Conservation (phyloP, 495 filamentous ascomycete genomes). For the Lasiosphaeria ovina region DNA sequence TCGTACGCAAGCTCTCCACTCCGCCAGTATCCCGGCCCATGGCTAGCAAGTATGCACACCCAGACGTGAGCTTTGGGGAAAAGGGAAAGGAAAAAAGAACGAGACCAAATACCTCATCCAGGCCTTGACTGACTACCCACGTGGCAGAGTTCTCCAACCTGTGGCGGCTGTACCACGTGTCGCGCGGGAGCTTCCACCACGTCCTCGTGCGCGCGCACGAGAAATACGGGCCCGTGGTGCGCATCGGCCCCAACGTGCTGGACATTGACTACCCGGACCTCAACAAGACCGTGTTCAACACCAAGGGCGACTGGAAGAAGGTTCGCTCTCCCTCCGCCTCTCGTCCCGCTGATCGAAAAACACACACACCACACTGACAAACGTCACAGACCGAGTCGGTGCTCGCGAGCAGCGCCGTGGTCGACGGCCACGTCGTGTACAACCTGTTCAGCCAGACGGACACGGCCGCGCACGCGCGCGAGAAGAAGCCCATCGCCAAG, state of each 20-base stretch:
- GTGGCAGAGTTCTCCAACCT: slow-evolving; percentile 35
- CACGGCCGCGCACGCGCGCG: slow-evolving; percentile 27
- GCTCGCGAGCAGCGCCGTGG: slow-evolving; percentile 32
- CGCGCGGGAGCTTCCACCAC: slow-evolving; percentile 27
- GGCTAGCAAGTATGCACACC: slow-evolving; percentile 16
- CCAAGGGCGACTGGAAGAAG: slow-evolving; percentile 29
- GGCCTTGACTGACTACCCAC: slow-evolving; percentile 5
- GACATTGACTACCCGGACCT: slow-evolving; percentile 43
- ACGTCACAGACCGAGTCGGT: slow-evolving; percentile 40
- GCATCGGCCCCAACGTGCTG: slow-evolving; percentile 51
- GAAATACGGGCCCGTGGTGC: slow-evolving; percentile 52
- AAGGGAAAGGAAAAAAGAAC: too few species aligned
- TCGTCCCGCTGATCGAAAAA: not conserved
- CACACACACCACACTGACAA: not conserved
- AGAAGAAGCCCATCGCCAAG: slow-evolving; percentile 39
- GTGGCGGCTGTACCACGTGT: slow-evolving; percentile 34
- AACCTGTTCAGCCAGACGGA: slow-evolving; percentile 36
- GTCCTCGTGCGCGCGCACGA: slow-evolving; percentile 39
- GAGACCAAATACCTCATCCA: not conserved
- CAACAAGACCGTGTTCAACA: slow-evolving; percentile 38
- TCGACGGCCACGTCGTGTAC: slow-evolving; percentile 37
- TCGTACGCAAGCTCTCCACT: slow-evolving; percentile 12
- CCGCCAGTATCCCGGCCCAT: slow-evolving; percentile 17
- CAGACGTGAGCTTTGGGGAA: not conserved
- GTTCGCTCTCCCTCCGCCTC: not conserved